Percentiles rank a stretch among this genome's conserved stretches.
Evolutionary conservation across 2,329 filamentous ascomycete genomes (phyloP).

Genomic region (Apiospora arundinis): DNA sequence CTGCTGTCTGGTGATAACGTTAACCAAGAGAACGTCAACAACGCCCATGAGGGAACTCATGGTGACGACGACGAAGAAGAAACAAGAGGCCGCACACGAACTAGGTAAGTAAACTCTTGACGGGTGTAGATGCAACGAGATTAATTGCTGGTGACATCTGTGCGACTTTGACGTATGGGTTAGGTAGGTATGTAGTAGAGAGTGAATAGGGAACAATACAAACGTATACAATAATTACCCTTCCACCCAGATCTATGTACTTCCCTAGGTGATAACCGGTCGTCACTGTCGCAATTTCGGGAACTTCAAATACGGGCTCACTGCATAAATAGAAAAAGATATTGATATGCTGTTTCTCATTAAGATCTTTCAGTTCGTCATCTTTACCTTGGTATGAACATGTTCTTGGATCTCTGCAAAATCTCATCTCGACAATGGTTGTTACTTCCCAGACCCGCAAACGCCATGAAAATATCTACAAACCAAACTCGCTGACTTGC

Average conservation of each 20-base stretch:
- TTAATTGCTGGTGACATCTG: too few relatives aligned
- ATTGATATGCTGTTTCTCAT: conserved; percentile 11
- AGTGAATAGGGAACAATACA: too few relatives aligned
- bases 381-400: conserved; percentile 10
- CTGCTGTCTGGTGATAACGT: not conserved
- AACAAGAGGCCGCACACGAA: too few relatives aligned
- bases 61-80: too few relatives aligned
- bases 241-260: too few relatives aligned
- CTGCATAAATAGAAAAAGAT: not conserved
- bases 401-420: not conserved
- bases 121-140: too few relatives aligned
- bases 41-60: too few relatives aligned
- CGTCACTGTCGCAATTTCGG: not conserved
- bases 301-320: not conserved
- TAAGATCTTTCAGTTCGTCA: conserved; percentile 12
- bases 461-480: conserved; percentile 13
- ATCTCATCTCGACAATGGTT: conserved; percentile 5
- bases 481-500: conserved; percentile 11
- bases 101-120: too few relatives aligned
- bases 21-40: not conserved
- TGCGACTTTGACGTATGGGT: too few relatives aligned
- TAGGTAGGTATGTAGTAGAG: too few relatives aligned
- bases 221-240: too few relatives aligned
- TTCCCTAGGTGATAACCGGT: too few relatives aligned
- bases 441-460: conserved; percentile 5